These are phyloP conservation scores for Microsporum ferrugineum DNA, from an alignment of 2,329 filamentous ascomycete species.

Conservation along the genomic window DNA sequence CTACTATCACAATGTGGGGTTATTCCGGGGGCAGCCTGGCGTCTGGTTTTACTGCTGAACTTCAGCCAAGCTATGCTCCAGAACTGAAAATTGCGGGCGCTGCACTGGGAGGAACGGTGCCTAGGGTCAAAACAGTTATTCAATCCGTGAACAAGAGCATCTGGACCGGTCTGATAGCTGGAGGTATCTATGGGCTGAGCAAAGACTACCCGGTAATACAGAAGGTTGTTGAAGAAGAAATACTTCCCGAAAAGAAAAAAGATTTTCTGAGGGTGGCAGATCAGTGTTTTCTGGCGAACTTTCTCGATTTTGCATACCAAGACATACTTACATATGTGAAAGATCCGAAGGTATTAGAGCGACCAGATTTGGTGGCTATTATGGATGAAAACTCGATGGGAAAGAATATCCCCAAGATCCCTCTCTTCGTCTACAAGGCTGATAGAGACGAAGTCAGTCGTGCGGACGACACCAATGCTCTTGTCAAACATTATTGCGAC, in stretches of 20 bases:
- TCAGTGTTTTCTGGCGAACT: conserved; percentile 17
- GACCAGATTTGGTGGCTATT: conserved; percentile 9
- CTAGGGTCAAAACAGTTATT: conserved; percentile 32
- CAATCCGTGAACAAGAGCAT: conserved; percentile 22
- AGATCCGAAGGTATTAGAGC: conserved; percentile 14
- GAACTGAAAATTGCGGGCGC: conserved; percentile 40
- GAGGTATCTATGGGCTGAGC: conserved; percentile 20
- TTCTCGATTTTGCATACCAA: conserved; percentile 14
- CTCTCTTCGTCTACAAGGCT: conserved; percentile 42
- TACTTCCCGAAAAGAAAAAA: conserved; percentile 14
- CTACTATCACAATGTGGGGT: conserved; percentile 40
- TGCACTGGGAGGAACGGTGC: conserved; percentile 40
- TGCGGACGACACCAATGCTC: conserved; percentile 34
- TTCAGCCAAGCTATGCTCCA: conserved; percentile 42
- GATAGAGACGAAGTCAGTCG: conserved; percentile 37
- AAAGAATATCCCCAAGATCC: conserved; percentile 36
- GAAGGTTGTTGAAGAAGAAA: conserved; percentile 12
- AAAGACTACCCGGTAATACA: conserved; percentile 19
- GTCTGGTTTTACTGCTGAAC: conserved; percentile 40
- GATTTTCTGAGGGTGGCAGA: conserved; percentile 17
- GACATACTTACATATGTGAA: conserved; percentile 19
- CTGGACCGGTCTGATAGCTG: conserved; percentile 29
- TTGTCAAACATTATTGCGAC: conserved; percentile 34
- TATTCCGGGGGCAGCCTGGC: conserved; percentile 47
- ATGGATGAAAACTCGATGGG: conserved; percentile 24